These are phyloP conservation scores for Sphaceloma murrayae DNA, from an alignment of 2,329 filamentous ascomycete species.

Conservation along the genomic window DNA sequence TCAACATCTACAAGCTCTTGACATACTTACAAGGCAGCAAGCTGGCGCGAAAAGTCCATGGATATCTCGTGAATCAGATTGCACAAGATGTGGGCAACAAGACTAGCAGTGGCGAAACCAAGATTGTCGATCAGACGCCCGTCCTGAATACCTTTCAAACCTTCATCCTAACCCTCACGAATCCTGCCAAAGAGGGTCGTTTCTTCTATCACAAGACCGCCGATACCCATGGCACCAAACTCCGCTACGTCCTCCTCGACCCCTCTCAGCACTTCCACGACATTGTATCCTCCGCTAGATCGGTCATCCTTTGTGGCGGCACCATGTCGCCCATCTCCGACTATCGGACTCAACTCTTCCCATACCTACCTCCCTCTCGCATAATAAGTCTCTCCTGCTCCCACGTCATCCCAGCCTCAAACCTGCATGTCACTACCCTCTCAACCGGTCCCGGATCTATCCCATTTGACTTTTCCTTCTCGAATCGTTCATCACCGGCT, in stretches of 20 bases:
- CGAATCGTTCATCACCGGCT: conserved; percentile 56
- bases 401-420: conserved; percentile 79
- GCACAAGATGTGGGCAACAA: conserved; percentile 20
- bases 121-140: conserved; percentile 34
- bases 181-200: conserved; percentile 60
- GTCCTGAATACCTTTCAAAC: conserved; percentile 54
- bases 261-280: conserved; percentile 86
- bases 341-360: conserved; percentile 78
- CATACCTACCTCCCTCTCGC: conserved; percentile 53
- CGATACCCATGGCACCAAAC: conserved; percentile 40
- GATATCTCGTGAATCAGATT: conserved; percentile 58
- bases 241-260: conserved; percentile 83
- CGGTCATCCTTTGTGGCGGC: conserved; percentile 83
- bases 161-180: conserved; percentile 74
- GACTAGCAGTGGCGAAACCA: conserved; percentile 19
- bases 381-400: conserved; percentile 82
- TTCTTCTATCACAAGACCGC: conserved; percentile 44
- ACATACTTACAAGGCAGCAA: conserved; percentile 87
- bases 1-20: conserved; percentile 84
- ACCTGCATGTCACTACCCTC: conserved; percentile 70
- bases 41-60: conserved; percentile 86
- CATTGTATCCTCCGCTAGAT: conserved; percentile 72
- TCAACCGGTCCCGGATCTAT: conserved; percentile 38
- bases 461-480: conserved; percentile 80
- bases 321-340: conserved; percentile 97